Evolutionary conservation across 441 rosid species (phyloP).

Genomic region (Macaranga tanarius): DNA sequence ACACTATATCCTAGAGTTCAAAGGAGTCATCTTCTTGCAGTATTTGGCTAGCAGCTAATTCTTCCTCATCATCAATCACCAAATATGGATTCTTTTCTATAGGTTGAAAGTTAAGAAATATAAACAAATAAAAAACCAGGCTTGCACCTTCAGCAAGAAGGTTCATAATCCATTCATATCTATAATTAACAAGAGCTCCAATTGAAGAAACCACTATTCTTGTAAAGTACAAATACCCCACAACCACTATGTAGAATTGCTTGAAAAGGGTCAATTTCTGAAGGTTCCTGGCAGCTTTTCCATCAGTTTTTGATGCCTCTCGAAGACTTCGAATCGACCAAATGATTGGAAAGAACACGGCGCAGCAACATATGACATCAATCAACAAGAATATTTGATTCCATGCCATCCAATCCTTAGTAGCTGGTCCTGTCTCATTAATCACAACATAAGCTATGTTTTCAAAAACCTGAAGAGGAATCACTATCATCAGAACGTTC

Average conservation of each 20-base stretch:
- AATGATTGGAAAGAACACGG: conserved; percentile 51
- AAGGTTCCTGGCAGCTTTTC: conserved; percentile 51
- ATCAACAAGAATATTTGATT: conserved; percentile 48
- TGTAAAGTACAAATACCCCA: conserved; percentile 52
- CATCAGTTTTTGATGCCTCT: conserved; percentile 52
- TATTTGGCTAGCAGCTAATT: conserved; percentile 35
- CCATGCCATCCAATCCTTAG: conserved; percentile 57
- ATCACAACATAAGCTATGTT: conserved; percentile 52
- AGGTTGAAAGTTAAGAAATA: conserved; percentile 54
- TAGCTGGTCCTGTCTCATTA: conserved; percentile 49
- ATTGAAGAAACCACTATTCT: conserved; percentile 44
- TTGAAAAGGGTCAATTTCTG: conserved; percentile 55
- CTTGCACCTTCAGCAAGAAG: conserved; percentile 49
- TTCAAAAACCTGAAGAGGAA: conserved; percentile 59
- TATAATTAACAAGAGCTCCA: conserved; percentile 38
- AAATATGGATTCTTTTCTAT: conserved; percentile 52
- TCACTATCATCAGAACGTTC: conserved; percentile 45
- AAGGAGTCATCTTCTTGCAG: conserved; percentile 42
- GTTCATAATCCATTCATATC: conserved; percentile 40
- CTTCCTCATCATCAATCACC: conserved; percentile 47
- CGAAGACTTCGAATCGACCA: conserved; percentile 52
- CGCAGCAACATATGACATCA: conserved; percentile 52
- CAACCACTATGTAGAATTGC: conserved; percentile 49
- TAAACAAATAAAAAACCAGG: conserved; percentile 46
- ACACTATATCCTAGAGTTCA: conserved; percentile 27